phyloP scores from a whole-genome alignment of 345 rosid species.

The Lepidium sativum region DNA sequence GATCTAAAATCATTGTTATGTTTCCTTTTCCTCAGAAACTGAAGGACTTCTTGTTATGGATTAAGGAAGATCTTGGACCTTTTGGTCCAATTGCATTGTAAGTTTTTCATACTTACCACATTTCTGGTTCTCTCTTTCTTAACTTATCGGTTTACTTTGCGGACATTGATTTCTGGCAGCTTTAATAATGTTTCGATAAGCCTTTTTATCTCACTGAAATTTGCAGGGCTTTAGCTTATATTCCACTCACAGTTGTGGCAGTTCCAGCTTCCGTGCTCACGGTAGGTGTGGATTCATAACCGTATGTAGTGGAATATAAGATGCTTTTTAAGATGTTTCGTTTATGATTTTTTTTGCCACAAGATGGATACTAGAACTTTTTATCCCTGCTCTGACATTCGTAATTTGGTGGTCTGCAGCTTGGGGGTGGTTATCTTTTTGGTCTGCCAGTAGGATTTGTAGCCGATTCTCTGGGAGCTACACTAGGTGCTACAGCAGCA shows the following conservation, averaged over 20 bases:
- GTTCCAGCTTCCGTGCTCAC: slow-evolving; percentile 56
- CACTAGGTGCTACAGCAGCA: slow-evolving; percentile 92
- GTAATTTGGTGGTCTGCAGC: slow-evolving; percentile 36
- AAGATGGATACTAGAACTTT: neutral
- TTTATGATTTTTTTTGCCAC: neutral
- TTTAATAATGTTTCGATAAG: neutral
- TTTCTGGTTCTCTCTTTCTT: neutral
- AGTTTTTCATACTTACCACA: slow-evolving; percentile 14
- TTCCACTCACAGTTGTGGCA: slow-evolving; percentile 43
- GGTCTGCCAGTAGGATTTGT: slow-evolving; percentile 94
- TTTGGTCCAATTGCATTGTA: slow-evolving; percentile 52
- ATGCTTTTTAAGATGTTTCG: neutral
- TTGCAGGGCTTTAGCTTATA: slow-evolving; percentile 37
- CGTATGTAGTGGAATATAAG: neutral
- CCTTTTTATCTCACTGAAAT: neutral
- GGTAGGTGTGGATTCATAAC: slow-evolving; percentile 27
- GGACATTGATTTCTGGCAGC: neutral
- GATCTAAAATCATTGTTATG: neutral
- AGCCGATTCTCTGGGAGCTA: slow-evolving; percentile 95
- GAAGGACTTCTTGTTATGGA: slow-evolving; percentile 46
- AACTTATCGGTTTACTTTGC: neutral
- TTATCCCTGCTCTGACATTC: neutral
- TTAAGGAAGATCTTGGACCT: slow-evolving; percentile 51
- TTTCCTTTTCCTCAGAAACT: slow-evolving; percentile 26
- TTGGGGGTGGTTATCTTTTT: slow-evolving; percentile 98